Evolutionary conservation across 768 basidiomycete species (phyloP).

Genomic region (Leccinum subgranulosum): DNA sequence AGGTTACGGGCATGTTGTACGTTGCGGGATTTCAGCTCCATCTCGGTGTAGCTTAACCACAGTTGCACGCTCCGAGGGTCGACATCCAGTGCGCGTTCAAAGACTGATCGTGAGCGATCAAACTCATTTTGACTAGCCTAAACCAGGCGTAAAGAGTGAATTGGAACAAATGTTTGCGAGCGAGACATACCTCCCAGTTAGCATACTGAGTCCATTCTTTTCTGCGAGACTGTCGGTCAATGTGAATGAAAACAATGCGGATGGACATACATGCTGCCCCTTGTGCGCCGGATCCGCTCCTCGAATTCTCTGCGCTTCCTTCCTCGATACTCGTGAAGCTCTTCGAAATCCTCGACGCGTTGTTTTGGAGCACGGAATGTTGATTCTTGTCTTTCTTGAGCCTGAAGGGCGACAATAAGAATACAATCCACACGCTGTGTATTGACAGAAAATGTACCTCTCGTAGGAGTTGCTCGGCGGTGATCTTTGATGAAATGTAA

Average conservation of each 20-base stretch:
- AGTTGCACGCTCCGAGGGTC: constrained; percentile 86
- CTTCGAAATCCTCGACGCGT: constrained; percentile 94
- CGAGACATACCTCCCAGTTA: constrained; percentile 68
- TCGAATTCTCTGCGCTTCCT: constrained; percentile 94
- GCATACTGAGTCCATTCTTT: constrained; percentile 88
- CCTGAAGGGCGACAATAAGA: constrained; percentile 42
- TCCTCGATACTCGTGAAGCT: constrained; percentile 85
- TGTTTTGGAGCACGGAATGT: constrained; percentile 91
- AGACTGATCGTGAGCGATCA: constrained; percentile 90
- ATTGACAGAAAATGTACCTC: constrained; percentile 51
- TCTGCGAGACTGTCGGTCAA: constrained; percentile 34
- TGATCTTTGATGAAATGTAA: constrained; percentile 61
- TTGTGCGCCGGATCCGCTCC: constrained; percentile 76
- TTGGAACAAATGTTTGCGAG: neutral
- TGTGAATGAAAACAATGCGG: neutral
- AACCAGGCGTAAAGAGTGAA: constrained; percentile 3
- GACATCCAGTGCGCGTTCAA: constrained; percentile 95
- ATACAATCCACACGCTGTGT: neutral
- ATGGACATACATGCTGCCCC: constrained; percentile 69
- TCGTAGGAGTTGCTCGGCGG: constrained; percentile 94
- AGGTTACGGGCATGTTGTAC: constrained; percentile 96
- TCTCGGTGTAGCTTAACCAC: constrained; percentile 94
- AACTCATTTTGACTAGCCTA: constrained; percentile 96
- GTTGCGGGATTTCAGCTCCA: constrained; percentile 97
- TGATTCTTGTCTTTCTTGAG: constrained; percentile 96